Conservation (phyloP, 805 yeast genomes). For the Wickerhamiella kazuoi region DNA sequence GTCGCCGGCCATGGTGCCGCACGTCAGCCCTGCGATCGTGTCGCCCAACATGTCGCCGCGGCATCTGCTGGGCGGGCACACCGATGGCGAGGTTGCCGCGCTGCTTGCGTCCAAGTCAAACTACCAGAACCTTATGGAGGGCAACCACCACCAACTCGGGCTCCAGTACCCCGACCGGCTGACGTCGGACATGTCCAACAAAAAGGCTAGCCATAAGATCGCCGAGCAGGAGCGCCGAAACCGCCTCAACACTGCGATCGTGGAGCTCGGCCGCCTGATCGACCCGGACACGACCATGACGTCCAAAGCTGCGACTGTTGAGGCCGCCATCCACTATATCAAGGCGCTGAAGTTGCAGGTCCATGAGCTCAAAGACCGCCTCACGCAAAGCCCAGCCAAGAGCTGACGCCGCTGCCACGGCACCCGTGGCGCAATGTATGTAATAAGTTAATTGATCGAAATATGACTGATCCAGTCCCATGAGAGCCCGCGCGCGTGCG, state of each 20-base stretch:
- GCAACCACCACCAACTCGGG: conserved; percentile 26
- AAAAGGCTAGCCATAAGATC: conserved; percentile 63
- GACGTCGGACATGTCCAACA: conserved; percentile 24
- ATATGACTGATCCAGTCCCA: too few relatives aligned
- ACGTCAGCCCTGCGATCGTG: background rate
- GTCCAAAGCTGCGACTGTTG: conserved; percentile 90
- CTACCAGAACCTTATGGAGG: conserved; percentile 27
- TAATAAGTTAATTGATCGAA: too few relatives aligned
- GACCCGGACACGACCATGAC: conserved; percentile 45
- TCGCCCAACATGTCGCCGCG: conserved; percentile 1
- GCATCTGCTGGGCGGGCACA: background rate
- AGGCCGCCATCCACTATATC: conserved; percentile 63
- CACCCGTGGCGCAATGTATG: too few relatives aligned
- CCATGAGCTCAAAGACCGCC: conserved; percentile 18
- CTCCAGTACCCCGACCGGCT: conserved; percentile 26
- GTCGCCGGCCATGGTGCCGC: background rate
- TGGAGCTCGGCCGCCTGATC: conserved; percentile 49
- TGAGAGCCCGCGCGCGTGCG: too few relatives aligned
- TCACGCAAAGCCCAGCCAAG: too few relatives aligned
- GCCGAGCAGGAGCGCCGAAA: conserved; percentile 96
- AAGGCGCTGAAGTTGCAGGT: conserved; percentile 22
- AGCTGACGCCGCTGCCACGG: too few relatives aligned
- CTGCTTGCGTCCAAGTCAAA: conserved; percentile 24
- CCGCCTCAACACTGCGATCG: conserved; percentile 74
- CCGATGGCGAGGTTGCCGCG: conserved; percentile 1